phyloP scores from a whole-genome alignment of 805 yeast genomes.

The Kodamaea fukazawae region DNA sequence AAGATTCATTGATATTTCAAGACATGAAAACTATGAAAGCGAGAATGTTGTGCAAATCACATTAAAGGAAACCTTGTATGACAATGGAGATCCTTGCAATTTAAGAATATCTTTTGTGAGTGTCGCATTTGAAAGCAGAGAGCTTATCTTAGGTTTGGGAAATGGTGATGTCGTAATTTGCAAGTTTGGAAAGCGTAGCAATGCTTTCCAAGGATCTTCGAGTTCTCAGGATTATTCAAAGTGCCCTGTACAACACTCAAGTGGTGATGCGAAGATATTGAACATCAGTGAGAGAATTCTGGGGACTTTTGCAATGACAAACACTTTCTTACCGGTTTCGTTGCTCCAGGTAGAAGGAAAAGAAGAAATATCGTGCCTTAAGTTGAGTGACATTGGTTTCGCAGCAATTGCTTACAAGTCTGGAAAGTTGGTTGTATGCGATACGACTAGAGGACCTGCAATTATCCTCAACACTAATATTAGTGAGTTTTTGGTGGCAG shows the following conservation, averaged over 20 bases:
- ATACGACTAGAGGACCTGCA: conserved; percentile 72
- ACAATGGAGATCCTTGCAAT: conserved; percentile 30
- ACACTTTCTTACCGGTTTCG: conserved; percentile 33
- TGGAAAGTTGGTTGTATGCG: conserved; percentile 75
- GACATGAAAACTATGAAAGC: conserved; percentile 50
- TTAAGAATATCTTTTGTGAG: conserved; percentile 58
- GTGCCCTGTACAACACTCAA: conserved; percentile 30
- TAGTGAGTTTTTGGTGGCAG: conserved; percentile 29
- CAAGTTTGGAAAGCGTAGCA: conserved; percentile 55
- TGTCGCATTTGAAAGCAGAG: conserved; percentile 75
- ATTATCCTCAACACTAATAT: conserved; percentile 47
- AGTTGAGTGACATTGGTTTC: conserved; percentile 77
- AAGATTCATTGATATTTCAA: conserved; percentile 79
- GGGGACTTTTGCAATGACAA: conserved; percentile 27
- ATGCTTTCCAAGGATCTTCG: conserved; percentile 18
- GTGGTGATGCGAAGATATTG: conserved; percentile 37
- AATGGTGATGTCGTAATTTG: conserved; percentile 76
- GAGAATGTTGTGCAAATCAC: conserved; percentile 33
- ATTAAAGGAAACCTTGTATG: conserved; percentile 32
- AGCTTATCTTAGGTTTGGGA: conserved; percentile 63
- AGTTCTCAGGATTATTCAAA: conserved; percentile 23
- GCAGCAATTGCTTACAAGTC: conserved; percentile 73
- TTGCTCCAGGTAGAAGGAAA: conserved; percentile 21
- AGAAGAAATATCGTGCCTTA: conserved; percentile 56
- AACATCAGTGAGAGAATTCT: conserved; percentile 58